Base-by-base conservation (phyloP, 1,284 basidiomycete species). In the Marasmius tenuissimus region DNA sequence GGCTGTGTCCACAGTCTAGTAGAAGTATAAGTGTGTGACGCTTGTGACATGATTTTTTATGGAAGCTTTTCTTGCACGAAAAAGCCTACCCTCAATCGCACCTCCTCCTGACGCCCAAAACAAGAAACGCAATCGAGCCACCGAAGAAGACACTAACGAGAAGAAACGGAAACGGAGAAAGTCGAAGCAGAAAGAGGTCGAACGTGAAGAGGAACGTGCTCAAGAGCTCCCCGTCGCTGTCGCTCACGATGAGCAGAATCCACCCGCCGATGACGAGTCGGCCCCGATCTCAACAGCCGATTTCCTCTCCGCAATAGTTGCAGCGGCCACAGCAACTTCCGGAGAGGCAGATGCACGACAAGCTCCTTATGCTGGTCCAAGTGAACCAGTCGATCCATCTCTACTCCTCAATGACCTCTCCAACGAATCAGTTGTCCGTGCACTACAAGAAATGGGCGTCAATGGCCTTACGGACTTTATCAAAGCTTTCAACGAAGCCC, bases 371-470 rank as follows among this genome's bases (percentile, higher is more conserved):
- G 40, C 9, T 14, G 14, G 22, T 14, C 12, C 35, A 6, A 42
- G n/a, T 6, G 40, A 42, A 12, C 40, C 40, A 42, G n/a, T 12
- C 40, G 40, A 42, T 42, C 40, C 40, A n/a, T 12, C 65, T 60
- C 65, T 77, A 10, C 70, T 79, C 55, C 71, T 79, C 40, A 84
- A 87, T 54, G 75, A 87, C 20, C 73, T 78, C 20, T 86, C 87
- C n/a, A 88, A 85, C 68, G 91, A 92, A 61, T 88, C 91, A 58
- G 81, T 92, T 49, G 73, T 92, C 50, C 87, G 85, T 47, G 85
- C 84, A 16, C 71, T 92, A 55, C 89, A 92, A 69, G 83, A 86
- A 59, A 76, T 92, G 64, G 91, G 92, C 66, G 77, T 91, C 56
- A 79, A 85, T 55, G 90, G 87, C 72, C 82, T 92, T 61, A 83